Percentiles rank a stretch among this genome's conserved stretches.
Evolutionary conservation across 2,329 filamentous ascomycete species (phyloP).

Genomic region (Calycina herbarum): DNA sequence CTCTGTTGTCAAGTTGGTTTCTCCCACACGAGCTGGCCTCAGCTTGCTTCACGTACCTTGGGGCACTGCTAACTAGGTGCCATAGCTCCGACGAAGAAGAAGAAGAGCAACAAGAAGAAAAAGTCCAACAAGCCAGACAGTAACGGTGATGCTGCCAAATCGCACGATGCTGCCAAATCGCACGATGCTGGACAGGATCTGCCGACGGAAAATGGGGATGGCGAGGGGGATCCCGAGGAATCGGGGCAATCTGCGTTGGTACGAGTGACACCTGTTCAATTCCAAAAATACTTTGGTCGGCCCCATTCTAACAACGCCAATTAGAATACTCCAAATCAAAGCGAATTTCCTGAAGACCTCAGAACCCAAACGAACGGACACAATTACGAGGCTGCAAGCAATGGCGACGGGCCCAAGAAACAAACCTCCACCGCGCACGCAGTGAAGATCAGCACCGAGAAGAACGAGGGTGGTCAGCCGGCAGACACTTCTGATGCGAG

Average conservation of each 20-base stretch:
- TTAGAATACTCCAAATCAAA: conserved; percentile 35
- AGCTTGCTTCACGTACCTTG: conserved; percentile 16
- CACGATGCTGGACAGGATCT: conserved; percentile 39
- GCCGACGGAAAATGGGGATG: conserved; percentile 42
- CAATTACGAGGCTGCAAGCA: conserved; percentile 25
- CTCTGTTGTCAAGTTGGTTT: conserved; percentile 35
- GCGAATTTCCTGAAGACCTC: conserved; percentile 26
- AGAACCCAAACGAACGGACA: conserved; percentile 34
- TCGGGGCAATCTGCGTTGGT: conserved; percentile 34
- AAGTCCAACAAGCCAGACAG: conserved; percentile 54
- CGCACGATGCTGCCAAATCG: conserved; percentile 32
- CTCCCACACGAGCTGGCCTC: conserved; percentile 7
- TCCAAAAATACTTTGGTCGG: conserved; percentile 16
- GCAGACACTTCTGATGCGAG: conserved; percentile 34
- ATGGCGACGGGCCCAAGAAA: conserved; percentile 27
- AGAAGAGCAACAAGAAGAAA: conserved; percentile 55
- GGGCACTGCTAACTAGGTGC: conserved; percentile 29
- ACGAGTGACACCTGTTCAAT: conserved; percentile 39
- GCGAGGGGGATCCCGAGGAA: conserved; percentile 46
- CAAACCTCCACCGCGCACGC: conserved; percentile 12
- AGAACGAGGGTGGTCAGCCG: conserved; percentile 22
- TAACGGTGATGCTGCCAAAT: conserved; percentile 39
- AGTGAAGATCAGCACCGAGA: conserved; percentile 15
- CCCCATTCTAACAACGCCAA: conserved; percentile 28
- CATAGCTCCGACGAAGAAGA: conserved; percentile 53